Conservation (phyloP, 164 flowering plant species). For the Berberis thunbergii region DNA sequence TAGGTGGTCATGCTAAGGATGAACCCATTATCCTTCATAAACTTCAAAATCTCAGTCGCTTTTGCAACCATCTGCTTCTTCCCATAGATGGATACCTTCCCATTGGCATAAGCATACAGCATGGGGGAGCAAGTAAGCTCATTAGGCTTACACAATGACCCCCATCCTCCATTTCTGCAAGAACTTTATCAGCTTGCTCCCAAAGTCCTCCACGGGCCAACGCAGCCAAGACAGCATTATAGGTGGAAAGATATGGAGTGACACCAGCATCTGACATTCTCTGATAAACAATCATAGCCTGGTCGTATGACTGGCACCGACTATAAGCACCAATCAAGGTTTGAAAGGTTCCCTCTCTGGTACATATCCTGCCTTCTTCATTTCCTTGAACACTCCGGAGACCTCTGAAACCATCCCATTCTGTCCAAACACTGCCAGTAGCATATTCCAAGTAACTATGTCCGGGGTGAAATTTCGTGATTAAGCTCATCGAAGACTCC, state of each 20-base stretch:
- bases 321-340: slow-evolving; percentile 88
- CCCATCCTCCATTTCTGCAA: slow-evolving; percentile 66
- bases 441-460: slow-evolving; percentile 92
- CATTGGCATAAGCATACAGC: slow-evolving; percentile 91
- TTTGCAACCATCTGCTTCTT: slow-evolving; percentile 64
- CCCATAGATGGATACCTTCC: slow-evolving; percentile 83
- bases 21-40: slow-evolving; percentile 61
- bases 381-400: slow-evolving; percentile 77
- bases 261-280: slow-evolving; percentile 66
- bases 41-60: slow-evolving; percentile 57
- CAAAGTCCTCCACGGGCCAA: slow-evolving; percentile 85
- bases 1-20: slow-evolving; percentile 83
- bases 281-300: slow-evolving; percentile 68
- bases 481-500: slow-evolving; percentile 68
- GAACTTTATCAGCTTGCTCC: slow-evolving; percentile 76
- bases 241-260: slow-evolving; percentile 78
- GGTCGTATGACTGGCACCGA: slow-evolving; percentile 64
- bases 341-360: slow-evolving; percentile 92
- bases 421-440: slow-evolving; percentile 83
- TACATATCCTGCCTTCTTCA: slow-evolving; percentile 87
- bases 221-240: slow-evolving; percentile 87
- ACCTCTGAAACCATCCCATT: slow-evolving; percentile 90
- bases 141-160: slow-evolving; percentile 69
- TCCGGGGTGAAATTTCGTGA: slow-evolving; percentile 52
- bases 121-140: slow-evolving; percentile 66